A percentile compares a stretch with the other conserved stretches of the same genome.
Conservation (phyloP, 164 flowering plant species). For the Tetrastigma voinierianum region DNA sequence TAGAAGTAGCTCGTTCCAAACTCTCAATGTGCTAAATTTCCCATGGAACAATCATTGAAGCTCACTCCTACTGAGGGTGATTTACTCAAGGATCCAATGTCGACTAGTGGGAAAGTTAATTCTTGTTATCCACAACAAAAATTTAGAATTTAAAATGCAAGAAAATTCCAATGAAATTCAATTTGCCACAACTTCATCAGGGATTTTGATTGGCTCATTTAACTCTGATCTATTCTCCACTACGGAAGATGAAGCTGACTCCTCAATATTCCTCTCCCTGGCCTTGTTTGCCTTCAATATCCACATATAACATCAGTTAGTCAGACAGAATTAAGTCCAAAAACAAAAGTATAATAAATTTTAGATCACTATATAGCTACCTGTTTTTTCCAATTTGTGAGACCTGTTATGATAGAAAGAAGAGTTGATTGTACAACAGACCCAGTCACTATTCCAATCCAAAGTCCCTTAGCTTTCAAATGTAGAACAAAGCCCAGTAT, state of each 20-base stretch:
- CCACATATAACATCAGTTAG: background rate
- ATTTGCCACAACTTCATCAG: too few species aligned
- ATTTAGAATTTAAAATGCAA: too few species aligned
- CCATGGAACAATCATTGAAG: too few species aligned
- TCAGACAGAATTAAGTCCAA: background rate
- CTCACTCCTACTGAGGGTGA: too few species aligned
- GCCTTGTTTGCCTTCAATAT: slow-evolving; percentile 31
- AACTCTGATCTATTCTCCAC: slow-evolving; percentile 4
- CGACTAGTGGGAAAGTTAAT: too few species aligned
- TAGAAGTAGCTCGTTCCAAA: too few species aligned
- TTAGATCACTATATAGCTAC: too few species aligned
- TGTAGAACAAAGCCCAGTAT: slow-evolving; percentile 12
- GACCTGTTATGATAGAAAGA: slow-evolving; percentile 10
- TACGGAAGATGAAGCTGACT: background rate
- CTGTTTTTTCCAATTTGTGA: slow-evolving; percentile 28
- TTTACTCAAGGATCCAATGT: too few species aligned
- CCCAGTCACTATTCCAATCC: slow-evolving; percentile 23
- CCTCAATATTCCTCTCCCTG: slow-evolving; percentile 22
- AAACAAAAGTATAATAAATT: too few species aligned
- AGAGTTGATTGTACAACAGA: slow-evolving; percentile 10
- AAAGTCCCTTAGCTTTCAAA: slow-evolving; percentile 22
- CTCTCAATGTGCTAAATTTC: too few species aligned
- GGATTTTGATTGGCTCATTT: background rate
- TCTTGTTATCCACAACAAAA: too few species aligned
- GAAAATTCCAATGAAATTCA: too few species aligned